Conservation (phyloP, 176 grass and related monocot species). For the Carex scoparia region DNA sequence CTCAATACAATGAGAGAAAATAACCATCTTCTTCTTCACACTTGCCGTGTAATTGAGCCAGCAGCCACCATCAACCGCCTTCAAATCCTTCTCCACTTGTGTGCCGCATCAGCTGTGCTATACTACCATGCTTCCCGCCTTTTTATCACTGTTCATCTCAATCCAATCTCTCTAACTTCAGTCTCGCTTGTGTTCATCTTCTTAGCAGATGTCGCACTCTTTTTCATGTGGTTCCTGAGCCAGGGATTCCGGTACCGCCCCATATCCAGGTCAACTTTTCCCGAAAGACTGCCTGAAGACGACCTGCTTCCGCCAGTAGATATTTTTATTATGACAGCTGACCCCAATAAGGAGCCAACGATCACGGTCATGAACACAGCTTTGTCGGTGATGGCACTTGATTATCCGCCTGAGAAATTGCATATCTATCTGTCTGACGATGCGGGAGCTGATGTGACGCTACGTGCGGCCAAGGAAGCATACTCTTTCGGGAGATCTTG, state of each 20-base stretch:
- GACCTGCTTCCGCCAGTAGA: slow-evolving; percentile 31
- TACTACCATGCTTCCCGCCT: slow-evolving; percentile 23
- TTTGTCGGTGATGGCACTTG: slow-evolving; percentile 73
- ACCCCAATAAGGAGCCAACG: slow-evolving; percentile 49
- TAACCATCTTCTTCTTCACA: slow-evolving; percentile 16
- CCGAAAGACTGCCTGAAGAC: slow-evolving; percentile 19
- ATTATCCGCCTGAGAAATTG: slow-evolving; percentile 52
- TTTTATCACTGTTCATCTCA: not conserved
- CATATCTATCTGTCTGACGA: slow-evolving; percentile 72
- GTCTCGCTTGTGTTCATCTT: not conserved
- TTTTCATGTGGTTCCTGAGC: slow-evolving; percentile 45
- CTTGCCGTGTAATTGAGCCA: slow-evolving; percentile 21
- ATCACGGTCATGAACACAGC: slow-evolving; percentile 51
- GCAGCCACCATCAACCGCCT: slow-evolving; percentile 30
- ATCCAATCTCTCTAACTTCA: not conserved
- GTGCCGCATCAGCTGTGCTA: slow-evolving; percentile 8
- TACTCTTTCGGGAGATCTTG: slow-evolving; percentile 49
- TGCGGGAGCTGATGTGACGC: slow-evolving; percentile 51
- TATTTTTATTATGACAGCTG: slow-evolving; percentile 47
- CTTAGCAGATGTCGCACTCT: slow-evolving; percentile 25
- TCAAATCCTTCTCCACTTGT: slow-evolving; percentile 27
- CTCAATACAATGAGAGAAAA: not conserved
- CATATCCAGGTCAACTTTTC: slow-evolving; percentile 35
- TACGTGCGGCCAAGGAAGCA: slow-evolving; percentile 37
- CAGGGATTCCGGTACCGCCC: slow-evolving; percentile 42